Base-by-base conservation (phyloP, 371 early-diverging fungal species). In the Funneliformis caledonium region DNA sequence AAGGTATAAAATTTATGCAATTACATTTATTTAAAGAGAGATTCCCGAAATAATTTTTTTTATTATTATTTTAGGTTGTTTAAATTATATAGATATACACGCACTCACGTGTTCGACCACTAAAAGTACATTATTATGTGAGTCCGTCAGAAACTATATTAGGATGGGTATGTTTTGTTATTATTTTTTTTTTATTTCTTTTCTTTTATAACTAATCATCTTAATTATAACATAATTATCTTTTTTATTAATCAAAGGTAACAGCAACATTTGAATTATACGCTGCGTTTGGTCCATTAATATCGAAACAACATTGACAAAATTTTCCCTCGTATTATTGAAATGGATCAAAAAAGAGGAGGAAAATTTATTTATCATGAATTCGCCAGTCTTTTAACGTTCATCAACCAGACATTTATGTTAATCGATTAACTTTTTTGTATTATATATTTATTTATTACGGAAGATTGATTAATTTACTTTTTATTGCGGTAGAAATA, bases 291-390 rank as follows among this genome's bases (percentile, higher is more conserved):
- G 89, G 91, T 2, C 91, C 93, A 7, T 84, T 92, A 16, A 89
- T 93, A 14, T 85, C 92, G 94, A 94, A 83, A 84, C 89, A 19
- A 88, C 89, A 9, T 89, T 93, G 56, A 90, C 92, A 43, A 86
- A 88, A n/a, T 89, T 91, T 69, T 85, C 91, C 31, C 90, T 89
- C 78, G 88, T 86, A 61, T 86, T 95, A 60, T 83, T 93, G 67
- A 86, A 88, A 73, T 95, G 96, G 96, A 90, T 94, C 56, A 90
- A 91, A 83, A 89, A 89, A 81, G 87, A 92, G 60, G 94, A 95
- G 76, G 91, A 91, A 3, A 87, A 81, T 68, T 83, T 95, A 47
- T 91, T 95, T 85, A 89, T 93, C 80, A 80, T 91, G 62, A 91
- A 91, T 83, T 88, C 92, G 11, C 92, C 92, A 0, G 88, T 90